These are phyloP conservation scores for Ambrosiella xylebori DNA, from an alignment of 2,329 filamentous ascomycete species.

Conservation along the genomic window DNA sequence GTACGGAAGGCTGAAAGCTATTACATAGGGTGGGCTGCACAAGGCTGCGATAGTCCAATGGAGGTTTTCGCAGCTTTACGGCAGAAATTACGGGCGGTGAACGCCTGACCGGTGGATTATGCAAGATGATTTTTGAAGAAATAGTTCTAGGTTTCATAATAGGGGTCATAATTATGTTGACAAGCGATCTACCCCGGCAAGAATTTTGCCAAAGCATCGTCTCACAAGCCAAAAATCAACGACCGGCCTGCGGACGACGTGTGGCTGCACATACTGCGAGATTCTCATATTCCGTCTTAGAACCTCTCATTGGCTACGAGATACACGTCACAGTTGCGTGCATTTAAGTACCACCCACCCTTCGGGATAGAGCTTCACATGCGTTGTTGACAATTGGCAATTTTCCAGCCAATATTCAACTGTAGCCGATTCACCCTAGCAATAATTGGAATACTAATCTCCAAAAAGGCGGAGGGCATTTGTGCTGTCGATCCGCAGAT, in stretches of 20 bases:
- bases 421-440: neutral
- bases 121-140: neutral
- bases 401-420: neutral
- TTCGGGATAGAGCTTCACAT: neutral
- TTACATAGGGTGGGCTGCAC: constrained; percentile 7
- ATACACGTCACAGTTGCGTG: neutral
- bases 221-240: constrained; percentile 1
- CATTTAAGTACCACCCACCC: neutral
- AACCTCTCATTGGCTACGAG: neutral
- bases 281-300: neutral
- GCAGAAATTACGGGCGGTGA: constrained; percentile 12
- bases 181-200: neutral
- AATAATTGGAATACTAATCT: neutral
- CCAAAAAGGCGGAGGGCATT: neutral
- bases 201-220: neutral
- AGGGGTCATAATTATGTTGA: neutral
- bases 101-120: neutral
- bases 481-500: no score
- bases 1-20: neutral
- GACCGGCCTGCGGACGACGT: neutral
- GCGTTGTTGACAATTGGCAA: neutral
- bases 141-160: neutral
- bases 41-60: constrained; percentile 11
- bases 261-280: neutral
- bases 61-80: constrained; percentile 9